Evolutionary conservation across 2,329 filamentous ascomycete genomes (phyloP), one percentile per base, ranked within the genome.

Genomic region (Cercospora berteroae): DNA sequence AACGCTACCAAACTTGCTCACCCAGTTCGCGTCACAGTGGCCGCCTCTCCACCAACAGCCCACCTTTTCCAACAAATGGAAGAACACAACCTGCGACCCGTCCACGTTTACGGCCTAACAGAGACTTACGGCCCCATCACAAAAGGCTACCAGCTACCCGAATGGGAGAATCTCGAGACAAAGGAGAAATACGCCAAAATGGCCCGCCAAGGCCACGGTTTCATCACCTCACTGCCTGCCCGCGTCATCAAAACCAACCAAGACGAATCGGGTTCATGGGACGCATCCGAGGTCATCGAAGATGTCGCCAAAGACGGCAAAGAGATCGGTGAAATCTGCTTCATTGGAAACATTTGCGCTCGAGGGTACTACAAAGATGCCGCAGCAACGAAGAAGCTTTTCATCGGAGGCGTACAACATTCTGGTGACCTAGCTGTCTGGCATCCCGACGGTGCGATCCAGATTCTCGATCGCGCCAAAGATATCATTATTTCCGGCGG

Each of bases 401-500:
- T 96, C 79, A 89, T 88, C 0, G 95, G 95, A 6, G 94, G 94
- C 3, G 93, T 89, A 20, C 81, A 93, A 74, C 95, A 97, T 80
- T 94, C 91, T 16, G 95, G 95, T 0, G 95, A 99, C 78, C 80
- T 99, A 59, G 95, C 95, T 0, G 94, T 98, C 0, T 94, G 92
- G 91, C 92, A 97, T 81, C 86, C 90, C 0, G 95, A 98, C 77
- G 94, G 94, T 1, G 90, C 92, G 66, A 89, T 93, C 55, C 93
- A 98, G 82, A 97, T 99, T 70, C 83, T 96, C 67, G 95, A 99
- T 80, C 87, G 95, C 20, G 92, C 93, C 13, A 99, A 99, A 83
- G 95, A 99, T 77, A 97, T 99, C 63, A 99, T 99, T 75, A 99
- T 99, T 70, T 96, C 92, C 63, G 94, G 94, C 57, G 95, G 95